phyloP scores from a whole-genome alignment of 371 early-diverging fungal genomes.

The Mortierella sp. region DNA sequence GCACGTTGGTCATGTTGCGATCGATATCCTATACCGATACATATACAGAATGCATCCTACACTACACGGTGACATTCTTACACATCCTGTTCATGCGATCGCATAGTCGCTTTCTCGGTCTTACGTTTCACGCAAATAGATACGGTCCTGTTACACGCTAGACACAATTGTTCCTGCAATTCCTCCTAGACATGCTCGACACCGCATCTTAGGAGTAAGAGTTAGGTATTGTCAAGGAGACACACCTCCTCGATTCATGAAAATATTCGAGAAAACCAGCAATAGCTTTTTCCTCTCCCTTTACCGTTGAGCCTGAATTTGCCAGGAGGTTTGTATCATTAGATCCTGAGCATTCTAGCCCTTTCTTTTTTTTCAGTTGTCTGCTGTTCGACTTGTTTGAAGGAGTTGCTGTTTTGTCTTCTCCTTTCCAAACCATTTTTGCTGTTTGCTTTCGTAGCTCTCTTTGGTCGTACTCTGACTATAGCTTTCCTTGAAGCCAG shows the following conservation, averaged over 20 bases:
- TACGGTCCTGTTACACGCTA: no score
- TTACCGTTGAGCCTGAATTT: slow-evolving; percentile 3
- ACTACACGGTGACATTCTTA: not conserved
- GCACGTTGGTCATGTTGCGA: not conserved
- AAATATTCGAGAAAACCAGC: no score
- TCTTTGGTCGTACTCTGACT: not conserved
- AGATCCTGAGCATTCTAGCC: not conserved
- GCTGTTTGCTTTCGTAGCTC: not conserved
- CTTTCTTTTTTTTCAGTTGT: not conserved
- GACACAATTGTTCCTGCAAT: no score
- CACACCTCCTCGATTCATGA: not conserved
- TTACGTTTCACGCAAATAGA: no score
- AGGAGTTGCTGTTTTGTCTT: not conserved
- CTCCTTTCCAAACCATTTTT: not conserved
- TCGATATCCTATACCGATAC: not conserved
- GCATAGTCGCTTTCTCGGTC: not conserved
- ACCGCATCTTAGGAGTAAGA: no score
- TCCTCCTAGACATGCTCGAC: no score
- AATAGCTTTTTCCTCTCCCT: not conserved
- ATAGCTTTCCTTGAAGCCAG: not conserved
- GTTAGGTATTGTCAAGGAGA: not conserved
- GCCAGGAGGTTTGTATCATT: not conserved
- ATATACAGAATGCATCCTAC: not conserved
- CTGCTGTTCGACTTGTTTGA: not conserved
- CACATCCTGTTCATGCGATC: not conserved